Percentiles rank a stretch among this genome's conserved stretches.
These are phyloP conservation scores for Dioscorea dumetorum DNA, from an alignment of 106 monocot species.

Conservation along the genomic window DNA sequence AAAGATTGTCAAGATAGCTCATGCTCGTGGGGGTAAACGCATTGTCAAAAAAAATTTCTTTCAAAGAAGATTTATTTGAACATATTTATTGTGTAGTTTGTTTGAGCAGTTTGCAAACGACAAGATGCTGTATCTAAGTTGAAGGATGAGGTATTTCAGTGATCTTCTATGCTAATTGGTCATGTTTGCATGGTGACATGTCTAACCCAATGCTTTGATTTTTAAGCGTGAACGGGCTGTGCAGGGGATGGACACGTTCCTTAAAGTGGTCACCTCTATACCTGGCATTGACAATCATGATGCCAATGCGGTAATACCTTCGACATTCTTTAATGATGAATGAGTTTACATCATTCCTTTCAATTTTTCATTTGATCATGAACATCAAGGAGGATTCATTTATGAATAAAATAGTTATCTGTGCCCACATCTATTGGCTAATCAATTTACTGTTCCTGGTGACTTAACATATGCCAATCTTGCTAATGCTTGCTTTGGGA, in stretches of 20 bases:
- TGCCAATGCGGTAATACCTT: constrained; percentile 49
- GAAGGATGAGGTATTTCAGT: constrained; percentile 49
- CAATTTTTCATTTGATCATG: too few species aligned
- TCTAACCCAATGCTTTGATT: background rate
- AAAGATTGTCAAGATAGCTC: constrained; percentile 75
- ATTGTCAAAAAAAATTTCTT: background rate
- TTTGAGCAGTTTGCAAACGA: constrained; percentile 42
- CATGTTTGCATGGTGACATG: too few species aligned
- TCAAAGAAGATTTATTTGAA: background rate
- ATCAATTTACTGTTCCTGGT: too few species aligned
- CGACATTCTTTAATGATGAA: background rate
- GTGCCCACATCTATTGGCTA: too few species aligned
- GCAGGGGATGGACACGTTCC: constrained; percentile 43
- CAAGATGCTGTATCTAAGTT: constrained; percentile 52
- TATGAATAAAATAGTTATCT: too few species aligned
- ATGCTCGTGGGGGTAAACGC: constrained; percentile 54
- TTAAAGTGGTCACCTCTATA: constrained; percentile 52
- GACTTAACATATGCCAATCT: too few species aligned
- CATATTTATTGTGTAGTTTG: background rate
- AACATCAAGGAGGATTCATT: too few species aligned
- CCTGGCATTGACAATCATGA: constrained; percentile 74
- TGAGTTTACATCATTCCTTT: background rate
- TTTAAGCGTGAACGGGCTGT: constrained; percentile 48
- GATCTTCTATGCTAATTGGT: background rate
- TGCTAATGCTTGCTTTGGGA: too few species aligned